Base-by-base conservation (phyloP, 2,329 filamentous ascomycete genomes). In the Trichophyton mentagrophytes region DNA sequence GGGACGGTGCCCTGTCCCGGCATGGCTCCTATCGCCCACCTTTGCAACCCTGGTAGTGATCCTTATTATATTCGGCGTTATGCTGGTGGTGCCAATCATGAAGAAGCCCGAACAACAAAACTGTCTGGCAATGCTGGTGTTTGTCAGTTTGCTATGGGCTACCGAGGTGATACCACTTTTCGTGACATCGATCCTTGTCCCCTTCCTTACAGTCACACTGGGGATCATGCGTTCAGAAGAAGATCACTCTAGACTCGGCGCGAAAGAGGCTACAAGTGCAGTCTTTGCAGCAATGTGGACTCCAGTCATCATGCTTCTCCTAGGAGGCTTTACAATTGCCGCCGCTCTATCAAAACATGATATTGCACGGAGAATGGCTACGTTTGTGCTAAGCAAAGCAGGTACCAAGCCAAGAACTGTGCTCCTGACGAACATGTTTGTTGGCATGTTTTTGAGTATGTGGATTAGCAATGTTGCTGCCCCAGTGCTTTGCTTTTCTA, bases 251-350 rank as follows among this genome's bases (percentile, higher is more conserved):
- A 84, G 92, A 22, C 80, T 99, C 5, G 81, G 82, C n/a, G 83
- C 90, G 2, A 91, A 91, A 71, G 81, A 84, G 49, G 91, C 93
- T 0, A 89, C 92, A 0, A 79, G 82, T 30, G 92, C 88, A 68
- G 87, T 96, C 61, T 97, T 99, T 68, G 81, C 90, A 3, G 87
- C 93, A 27, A 99, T 99, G 93, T 99, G 93, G 93, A 96, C 92
- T 2, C 92, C 93, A 0, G 93, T 99, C 60, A 99, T 99, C 67
- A 97, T 99, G 93, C 83, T 99, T 15, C 80, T 99, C 22, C 84
- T 99, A 0, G 93, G 93, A 66, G 93, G 93, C 36, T 99, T 99
- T 70, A 96, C 93, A 1, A 86, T 99, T 60, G 93, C 93, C 8
- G 93, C 93, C 0, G 95, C 93, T 0, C 76, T 99, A 60, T 96